phyloP scores from a whole-genome alignment of 495 filamentous ascomycete species.

The Gamarada debralockiae region DNA sequence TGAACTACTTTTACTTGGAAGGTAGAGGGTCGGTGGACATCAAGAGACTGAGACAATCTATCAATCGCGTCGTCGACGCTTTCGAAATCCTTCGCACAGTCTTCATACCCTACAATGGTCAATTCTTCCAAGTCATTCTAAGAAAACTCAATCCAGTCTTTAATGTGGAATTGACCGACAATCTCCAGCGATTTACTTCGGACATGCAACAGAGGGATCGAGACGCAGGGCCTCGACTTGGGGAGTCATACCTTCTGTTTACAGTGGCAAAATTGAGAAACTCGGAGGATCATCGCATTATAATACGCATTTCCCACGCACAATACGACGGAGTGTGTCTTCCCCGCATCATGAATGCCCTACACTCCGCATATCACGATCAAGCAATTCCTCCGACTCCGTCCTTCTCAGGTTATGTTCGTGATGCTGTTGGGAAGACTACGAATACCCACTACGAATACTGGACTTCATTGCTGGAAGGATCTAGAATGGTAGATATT shows the following conservation, averaged over 20 bases:
- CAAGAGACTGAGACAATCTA: conserved; percentile 40
- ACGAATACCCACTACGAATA: conserved; percentile 47
- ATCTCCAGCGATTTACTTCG: conserved; percentile 47
- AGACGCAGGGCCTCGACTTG: conserved; percentile 50
- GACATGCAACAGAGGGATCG: conserved; percentile 45
- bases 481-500: conserved; percentile 47
- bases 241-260: conserved; percentile 60
- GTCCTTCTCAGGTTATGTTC: conserved; percentile 58
- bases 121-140: conserved; percentile 60
- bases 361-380: conserved; percentile 50
- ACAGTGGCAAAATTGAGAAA: conserved; percentile 48
- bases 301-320: conserved; percentile 66
- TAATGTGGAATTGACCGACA: conserved; percentile 49
- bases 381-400: conserved; percentile 36
- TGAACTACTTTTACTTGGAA: conserved; percentile 58
- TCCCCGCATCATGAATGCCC: conserved; percentile 53
- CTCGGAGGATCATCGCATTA: conserved; percentile 35
- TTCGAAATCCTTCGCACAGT: conserved; percentile 70
- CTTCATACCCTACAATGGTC: conserved; percentile 53
- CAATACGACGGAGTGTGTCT: conserved; percentile 74
- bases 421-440: conserved; percentile 40
- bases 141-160: conserved; percentile 36
- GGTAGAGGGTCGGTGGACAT: conserved; percentile 44
- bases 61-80: conserved; percentile 26
- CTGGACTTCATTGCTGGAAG: conserved; percentile 52